Conservation (phyloP, 1,139 yeast genomes). For the Torulaspora globosa region DNA sequence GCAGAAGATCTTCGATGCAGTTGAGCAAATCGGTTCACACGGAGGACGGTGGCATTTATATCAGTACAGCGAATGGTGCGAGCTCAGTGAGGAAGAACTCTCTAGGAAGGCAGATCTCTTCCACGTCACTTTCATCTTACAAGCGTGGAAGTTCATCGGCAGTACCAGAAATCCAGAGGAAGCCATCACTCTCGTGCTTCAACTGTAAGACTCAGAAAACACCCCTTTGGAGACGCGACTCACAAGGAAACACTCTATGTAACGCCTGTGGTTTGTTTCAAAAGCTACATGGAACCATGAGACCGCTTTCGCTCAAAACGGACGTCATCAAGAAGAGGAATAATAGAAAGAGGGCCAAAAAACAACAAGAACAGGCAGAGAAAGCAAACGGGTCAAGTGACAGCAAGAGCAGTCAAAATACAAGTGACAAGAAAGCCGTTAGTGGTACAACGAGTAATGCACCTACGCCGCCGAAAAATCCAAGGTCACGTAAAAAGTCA, state of each 20-base stretch:
- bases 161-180: constrained; percentile 23
- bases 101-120: constrained; percentile 29
- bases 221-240: constrained; percentile 93
- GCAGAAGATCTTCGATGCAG: constrained; percentile 21
- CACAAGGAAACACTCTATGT: constrained; percentile 89
- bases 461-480: constrained; percentile 1
- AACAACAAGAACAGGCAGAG: constrained; percentile 15
- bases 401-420: constrained; percentile 7
- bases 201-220: constrained; percentile 93
- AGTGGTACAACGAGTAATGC: constrained; percentile 2
- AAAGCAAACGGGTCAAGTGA: constrained; percentile 4
- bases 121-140: constrained; percentile 29
- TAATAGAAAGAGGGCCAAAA: constrained; percentile 38
- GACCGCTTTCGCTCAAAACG: constrained; percentile 87
- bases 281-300: constrained; percentile 88
- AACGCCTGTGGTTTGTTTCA: constrained; percentile 95
- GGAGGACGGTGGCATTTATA: constrained; percentile 25
- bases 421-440: constrained; percentile 3
- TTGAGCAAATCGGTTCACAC: constrained; percentile 14
- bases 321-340: constrained; percentile 87
- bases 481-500: not conserved
- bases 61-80: constrained; percentile 24
- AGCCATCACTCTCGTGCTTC: constrained; percentile 50
- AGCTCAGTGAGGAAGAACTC: constrained; percentile 34
- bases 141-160: constrained; percentile 26